phyloP scores from a whole-genome alignment of 2,329 filamentous ascomycete species.

The Zymoseptoria crescenta region DNA sequence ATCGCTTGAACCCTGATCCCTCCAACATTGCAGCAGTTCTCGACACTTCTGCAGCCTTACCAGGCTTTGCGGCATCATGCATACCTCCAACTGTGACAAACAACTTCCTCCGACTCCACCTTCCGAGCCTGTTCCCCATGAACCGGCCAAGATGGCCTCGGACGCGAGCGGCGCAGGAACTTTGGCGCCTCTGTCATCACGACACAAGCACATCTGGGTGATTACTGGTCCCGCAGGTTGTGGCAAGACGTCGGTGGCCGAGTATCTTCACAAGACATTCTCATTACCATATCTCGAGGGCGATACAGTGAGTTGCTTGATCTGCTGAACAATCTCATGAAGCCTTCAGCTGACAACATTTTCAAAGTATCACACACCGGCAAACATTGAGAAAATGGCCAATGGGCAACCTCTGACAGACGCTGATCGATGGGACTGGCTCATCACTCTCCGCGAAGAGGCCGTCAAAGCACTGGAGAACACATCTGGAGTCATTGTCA shows the following conservation, averaged over 20 bases:
- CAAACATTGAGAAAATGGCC: slow-evolving; percentile 72
- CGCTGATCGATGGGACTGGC: slow-evolving; percentile 95
- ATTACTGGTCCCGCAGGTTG: slow-evolving; percentile 48
- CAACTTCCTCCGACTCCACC: slow-evolving; percentile 17
- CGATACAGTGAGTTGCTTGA: slow-evolving; percentile 36
- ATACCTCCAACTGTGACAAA: neutral
- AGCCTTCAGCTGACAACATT: neutral
- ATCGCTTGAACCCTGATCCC: neutral
- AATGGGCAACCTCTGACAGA: slow-evolving; percentile 78
- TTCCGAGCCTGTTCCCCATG: slow-evolving; percentile 11
- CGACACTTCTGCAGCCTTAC: neutral
- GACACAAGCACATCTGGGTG: slow-evolving; percentile 44
- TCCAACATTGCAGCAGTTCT: neutral
- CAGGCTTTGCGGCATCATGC: neutral
- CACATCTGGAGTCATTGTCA: slow-evolving; percentile 68
- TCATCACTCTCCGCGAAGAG: slow-evolving; percentile 47
- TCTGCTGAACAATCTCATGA: neutral
- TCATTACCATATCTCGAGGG: slow-evolving; percentile 44
- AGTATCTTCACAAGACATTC: slow-evolving; percentile 37
- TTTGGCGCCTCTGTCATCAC: slow-evolving; percentile 18
- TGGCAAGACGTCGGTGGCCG: slow-evolving; percentile 47
- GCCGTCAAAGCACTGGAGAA: slow-evolving; percentile 30
- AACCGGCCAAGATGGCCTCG: slow-evolving; percentile 12
- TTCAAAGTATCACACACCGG: slow-evolving; percentile 41
- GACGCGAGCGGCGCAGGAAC: neutral